Evolutionary conservation across 495 filamentous ascomycete species (phyloP), one percentile per base, ranked within the genome.

Genomic region (Tuber aestivum): DNA sequence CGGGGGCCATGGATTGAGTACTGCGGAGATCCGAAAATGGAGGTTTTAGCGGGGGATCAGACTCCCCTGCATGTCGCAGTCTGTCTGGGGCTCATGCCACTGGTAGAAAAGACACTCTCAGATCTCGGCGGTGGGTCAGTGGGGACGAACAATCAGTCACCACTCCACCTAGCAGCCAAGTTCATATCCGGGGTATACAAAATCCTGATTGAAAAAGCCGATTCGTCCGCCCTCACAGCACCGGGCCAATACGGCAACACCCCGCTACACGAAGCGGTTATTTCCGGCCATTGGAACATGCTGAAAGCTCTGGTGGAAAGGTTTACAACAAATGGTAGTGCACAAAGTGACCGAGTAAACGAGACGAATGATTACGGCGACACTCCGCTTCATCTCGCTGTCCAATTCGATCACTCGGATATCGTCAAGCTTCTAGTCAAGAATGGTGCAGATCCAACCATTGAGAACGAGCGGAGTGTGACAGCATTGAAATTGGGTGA

Each of bases 401-500:
- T 50, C 8, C 48, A 50, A 50, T 50, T 50, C 21, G 48, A 50
- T n/a, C 21, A 50, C 23, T 23, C 21, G 6, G 8, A 50, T n/a
- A 50, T 50, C 1, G 48, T n/a, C 7, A 2, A 50, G 21, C 7
- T 50, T n/a, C 3, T 50, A 1, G 21, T 50, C 48, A n/a, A n/a
- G 16, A 50, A 50, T 2, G 21, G 21, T 10, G 20, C 42, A 41
- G 50, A 82, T 82, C 18, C 1, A 18, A 45, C 1, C 1, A 45
- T 42, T n/a, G 10, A n/a, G 38, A 41, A 76, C 74, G 21, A 80
- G 41, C 48, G 76, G 79, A 20, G 74, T 3, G 45, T 77, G 50
- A 68, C 70, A 80, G 75, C 74, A 74, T 0, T 88, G 86, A 41
- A 92, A 77, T 0, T 94, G 93, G 32, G 89, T 92, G 76, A 96